Base-by-base conservation (phyloP, 1,284 basidiomycete genomes). In the Puccinia horiana region DNA sequence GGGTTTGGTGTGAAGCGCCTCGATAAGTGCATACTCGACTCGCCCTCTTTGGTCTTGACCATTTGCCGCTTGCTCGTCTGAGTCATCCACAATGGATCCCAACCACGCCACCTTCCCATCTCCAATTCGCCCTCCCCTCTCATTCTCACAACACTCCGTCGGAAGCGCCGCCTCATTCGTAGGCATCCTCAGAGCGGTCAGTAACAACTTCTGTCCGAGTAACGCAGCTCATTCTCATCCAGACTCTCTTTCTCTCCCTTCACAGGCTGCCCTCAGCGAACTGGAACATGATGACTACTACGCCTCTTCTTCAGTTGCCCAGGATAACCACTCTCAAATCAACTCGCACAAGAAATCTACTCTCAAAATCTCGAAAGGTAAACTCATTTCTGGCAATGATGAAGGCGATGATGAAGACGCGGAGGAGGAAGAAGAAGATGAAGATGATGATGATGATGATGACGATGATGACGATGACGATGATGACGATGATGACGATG, bases 151-250 rank as follows among this genome's bases (percentile, higher is more conserved):
- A 20, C 70, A 73, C 35, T 73, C 70, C 29, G 9, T 73, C 1
- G 70, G 79, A 16, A 74, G 70, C 49, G 75, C 79, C 1, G 79
- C 79, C n/a, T 81, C 79, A 23, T 58, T 81, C 40, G 69, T 81
- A 20, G 79, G 79, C 23, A 81, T 81, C 32, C 79, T 81, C 35
- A 81, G 75, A 67, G 79, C 72, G 40, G 79, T 81, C 29, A 81
- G 79, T 73, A 2, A n/a, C 20, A 2, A 29, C 12, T 2, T 47
- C 49, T 32, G 2, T 32, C 26, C 20, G n/a, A 44, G 26, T 14
- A 8, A 26, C 11, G n/a, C 6, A 29, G 35, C 26, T 42, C n/a
- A 49, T 72, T 49, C 35, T 35, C 42, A 14, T 67, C 23, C 20
- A 35, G 2, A 44, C 44, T 5, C 14, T 63, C 69, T 44, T 49